These are phyloP conservation scores for Phytophthora citrophthora DNA, from an alignment of 352 stramenopile species.

Conservation along the genomic window DNA sequence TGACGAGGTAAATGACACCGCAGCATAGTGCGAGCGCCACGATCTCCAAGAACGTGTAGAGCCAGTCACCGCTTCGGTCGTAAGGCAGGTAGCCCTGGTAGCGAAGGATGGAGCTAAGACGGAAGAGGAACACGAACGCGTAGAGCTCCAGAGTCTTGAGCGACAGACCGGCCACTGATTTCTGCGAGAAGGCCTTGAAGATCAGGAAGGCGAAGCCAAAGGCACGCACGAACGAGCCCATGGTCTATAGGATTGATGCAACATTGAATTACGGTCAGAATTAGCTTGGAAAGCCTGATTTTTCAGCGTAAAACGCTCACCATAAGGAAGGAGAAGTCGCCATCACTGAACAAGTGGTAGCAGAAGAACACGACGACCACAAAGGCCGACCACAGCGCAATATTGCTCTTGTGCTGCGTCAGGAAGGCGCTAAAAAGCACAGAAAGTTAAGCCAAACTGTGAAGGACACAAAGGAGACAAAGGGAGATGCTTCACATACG, in stretches of 20 bases:
- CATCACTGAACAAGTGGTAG: slow-evolving; percentile 97
- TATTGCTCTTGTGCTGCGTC: slow-evolving; percentile 94
- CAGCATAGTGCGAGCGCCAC: slow-evolving; percentile 89
- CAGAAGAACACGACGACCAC: slow-evolving; percentile 94
- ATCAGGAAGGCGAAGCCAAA: slow-evolving; percentile 95
- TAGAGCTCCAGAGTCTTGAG: slow-evolving; percentile 99
- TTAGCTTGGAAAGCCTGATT: not conserved
- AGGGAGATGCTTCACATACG: slow-evolving; percentile 36
- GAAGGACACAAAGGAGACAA: not conserved
- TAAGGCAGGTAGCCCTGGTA: slow-evolving; percentile 97
- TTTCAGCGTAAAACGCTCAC: slow-evolving; percentile 37
- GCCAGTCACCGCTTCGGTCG: slow-evolving; percentile 96
- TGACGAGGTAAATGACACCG: slow-evolving; percentile 92
- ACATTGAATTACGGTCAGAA: slow-evolving; percentile 8
- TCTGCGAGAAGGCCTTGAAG: slow-evolving; percentile 94
- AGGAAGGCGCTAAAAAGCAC: slow-evolving; percentile 58
- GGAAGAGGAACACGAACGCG: slow-evolving; percentile 96
- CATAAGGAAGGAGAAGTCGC: slow-evolving; percentile 99
- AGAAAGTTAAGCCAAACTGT: not conserved
- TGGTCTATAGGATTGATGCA: slow-evolving; percentile 59
- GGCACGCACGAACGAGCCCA: slow-evolving; percentile 88
- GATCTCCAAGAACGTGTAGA: slow-evolving; percentile 98
- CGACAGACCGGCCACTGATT: slow-evolving; percentile 92
- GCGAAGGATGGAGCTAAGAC: slow-evolving; percentile 96
- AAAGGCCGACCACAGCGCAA: slow-evolving; percentile 96